Evolutionary conservation across 805 yeast species (phyloP), one percentile per base, ranked within the genome.

Genomic region (Yarrowia porcina): DNA sequence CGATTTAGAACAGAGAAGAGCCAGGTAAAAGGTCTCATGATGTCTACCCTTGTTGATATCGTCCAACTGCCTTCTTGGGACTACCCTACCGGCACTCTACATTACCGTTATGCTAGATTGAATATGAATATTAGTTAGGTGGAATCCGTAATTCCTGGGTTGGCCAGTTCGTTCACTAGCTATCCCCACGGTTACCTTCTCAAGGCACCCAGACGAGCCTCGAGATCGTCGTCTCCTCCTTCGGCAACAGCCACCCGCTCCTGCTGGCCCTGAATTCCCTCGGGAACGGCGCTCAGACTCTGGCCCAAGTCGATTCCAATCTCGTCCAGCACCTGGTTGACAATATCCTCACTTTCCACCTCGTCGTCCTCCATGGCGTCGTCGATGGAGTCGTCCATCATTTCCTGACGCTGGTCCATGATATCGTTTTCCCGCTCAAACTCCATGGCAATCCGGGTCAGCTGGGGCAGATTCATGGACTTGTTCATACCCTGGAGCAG

Each of bases 331-430:
- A 96, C 97, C 74, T 87, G 90, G 70, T 86, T 84, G 56, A 96
- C 94, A 59, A 92, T 88, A 70, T 91, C 97, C 71, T 92, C 97
- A 3, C 88, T 87, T 25, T 72, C 75, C 67, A 86, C 88, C 64
- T 89, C 84, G 69, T 90, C 97, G 70, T 87, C 90, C 61, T 88
- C 96, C 94, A 94, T 90, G 18, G 94, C 89, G 73, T 93, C 97
- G 72, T 94, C 99, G 69, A 94, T 87, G 18, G 97, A 96, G 72
- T 94, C 99, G 72, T 94, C 99, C 88, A 94, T 94, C 84, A 96
- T 90, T 73, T 96, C 99, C 74, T 96, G 98, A 71, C 96, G 87
- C 76, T 94, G 99, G 74, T 93, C 97, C 98, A 94, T 94, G 69
- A 96, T 78, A 72, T 96, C 99, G 74, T 89, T 90, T 71, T 93